Percentiles rank a stretch among this genome's conserved stretches.
phyloP scores from a whole-genome alignment of 805 yeast genomes.

The Clavispora asparagi region DNA sequence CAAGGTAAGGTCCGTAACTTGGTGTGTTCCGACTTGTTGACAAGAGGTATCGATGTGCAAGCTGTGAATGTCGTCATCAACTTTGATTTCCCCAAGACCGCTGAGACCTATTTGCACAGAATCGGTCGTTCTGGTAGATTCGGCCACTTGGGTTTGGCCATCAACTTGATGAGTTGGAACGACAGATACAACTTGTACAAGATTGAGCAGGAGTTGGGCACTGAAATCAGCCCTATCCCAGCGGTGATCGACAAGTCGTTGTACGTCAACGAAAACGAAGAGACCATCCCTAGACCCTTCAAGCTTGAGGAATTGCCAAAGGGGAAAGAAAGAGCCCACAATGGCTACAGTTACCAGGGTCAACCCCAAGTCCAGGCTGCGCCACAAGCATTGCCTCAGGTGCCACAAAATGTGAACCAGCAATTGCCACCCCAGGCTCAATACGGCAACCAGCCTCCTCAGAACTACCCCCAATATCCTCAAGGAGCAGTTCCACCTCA shows the following conservation, averaged over 20 bases:
- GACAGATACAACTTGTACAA: conserved; percentile 90
- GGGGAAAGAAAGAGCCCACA: conserved; percentile 29
- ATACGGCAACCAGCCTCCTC: conserved; percentile 12
- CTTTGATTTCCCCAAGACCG: conserved; percentile 97
- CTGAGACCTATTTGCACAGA: conserved; percentile 96
- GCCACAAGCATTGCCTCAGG: conserved; percentile 2
- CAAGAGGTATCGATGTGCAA: conserved; percentile 98
- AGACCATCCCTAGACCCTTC: conserved; percentile 83
- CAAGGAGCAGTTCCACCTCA: conserved; percentile 27
- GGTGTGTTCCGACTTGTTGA: conserved; percentile 95
- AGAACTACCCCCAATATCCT: conserved; percentile 2
- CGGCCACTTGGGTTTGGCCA: conserved; percentile 97
- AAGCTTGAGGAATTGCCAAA: conserved; percentile 59
- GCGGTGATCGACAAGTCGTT: conserved; percentile 83
- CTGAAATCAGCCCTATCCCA: conserved; percentile 96
- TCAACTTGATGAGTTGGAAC: conserved; percentile 93
- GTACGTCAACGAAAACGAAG: conserved; percentile 78
- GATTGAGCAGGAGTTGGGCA: conserved; percentile 95
- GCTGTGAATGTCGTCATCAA: conserved; percentile 97
- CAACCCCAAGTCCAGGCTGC: conserved; percentile 28
- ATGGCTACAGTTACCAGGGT: conserved; percentile 42
- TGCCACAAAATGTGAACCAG: conserved; percentile 2
- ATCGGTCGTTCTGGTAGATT: conserved; percentile 99
- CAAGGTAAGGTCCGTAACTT: conserved; percentile 96
- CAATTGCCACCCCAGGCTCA: background rate